These are phyloP conservation scores for Cladosporium oxysporum DNA, from an alignment of 2,329 filamentous ascomycete genomes.

Conservation along the genomic window DNA sequence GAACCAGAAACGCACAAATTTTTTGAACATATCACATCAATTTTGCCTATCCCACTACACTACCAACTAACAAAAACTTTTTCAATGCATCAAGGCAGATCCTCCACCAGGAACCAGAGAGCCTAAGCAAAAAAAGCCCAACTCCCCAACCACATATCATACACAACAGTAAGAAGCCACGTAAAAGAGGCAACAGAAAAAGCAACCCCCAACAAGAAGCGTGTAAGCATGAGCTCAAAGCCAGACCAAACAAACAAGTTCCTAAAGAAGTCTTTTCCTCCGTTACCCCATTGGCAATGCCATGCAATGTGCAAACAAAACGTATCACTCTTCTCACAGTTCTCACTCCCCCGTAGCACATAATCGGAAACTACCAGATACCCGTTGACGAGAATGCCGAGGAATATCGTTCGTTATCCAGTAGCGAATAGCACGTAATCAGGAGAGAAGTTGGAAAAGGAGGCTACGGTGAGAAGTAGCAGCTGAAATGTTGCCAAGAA, in stretches of 20 bases:
- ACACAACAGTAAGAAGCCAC: background rate
- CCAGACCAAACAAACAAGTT: background rate
- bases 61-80: background rate
- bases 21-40: conserved; percentile 9
- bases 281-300: background rate
- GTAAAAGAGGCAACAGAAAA: background rate
- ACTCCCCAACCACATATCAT: background rate
- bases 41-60: conserved; percentile 4
- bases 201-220: background rate
- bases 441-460: background rate
- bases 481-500: conserved; percentile 3
- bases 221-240: background rate
- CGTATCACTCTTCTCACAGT: background rate
- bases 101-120: background rate
- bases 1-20: background rate
- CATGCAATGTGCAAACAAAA: background rate
- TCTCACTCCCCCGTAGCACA: background rate
- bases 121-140: background rate
- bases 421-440: background rate
- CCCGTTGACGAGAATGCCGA: background rate
- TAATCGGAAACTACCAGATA: background rate
- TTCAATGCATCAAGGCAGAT: background rate
- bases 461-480: conserved; percentile 1
- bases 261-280: background rate
- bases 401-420: background rate